Conservation (phyloP, 2,329 filamentous ascomycete genomes). For the Pseudocercospora ulei region DNA sequence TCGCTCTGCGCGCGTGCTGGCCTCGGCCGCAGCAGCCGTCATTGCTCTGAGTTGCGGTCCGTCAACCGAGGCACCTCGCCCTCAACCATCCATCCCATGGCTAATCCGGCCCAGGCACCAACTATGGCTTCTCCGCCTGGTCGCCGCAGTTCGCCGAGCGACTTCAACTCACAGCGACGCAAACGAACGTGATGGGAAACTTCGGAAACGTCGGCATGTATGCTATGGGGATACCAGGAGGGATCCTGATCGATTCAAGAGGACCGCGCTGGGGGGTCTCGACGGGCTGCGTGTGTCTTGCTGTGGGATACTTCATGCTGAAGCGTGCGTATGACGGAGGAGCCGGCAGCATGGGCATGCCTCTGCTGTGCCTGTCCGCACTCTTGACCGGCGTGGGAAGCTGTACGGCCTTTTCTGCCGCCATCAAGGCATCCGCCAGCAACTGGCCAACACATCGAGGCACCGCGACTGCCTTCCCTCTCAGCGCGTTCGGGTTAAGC, state of each 20-base stretch:
- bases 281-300: conserved; percentile 62
- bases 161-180: conserved; percentile 77
- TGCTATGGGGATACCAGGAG: conserved; percentile 75
- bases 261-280: conserved; percentile 72
- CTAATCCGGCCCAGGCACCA: conserved; percentile 52
- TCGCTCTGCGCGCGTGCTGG: conserved; percentile 61
- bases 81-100: too few relatives aligned
- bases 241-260: conserved; percentile 72
- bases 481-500: conserved; percentile 87
- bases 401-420: conserved; percentile 79
- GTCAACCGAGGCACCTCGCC: conserved; percentile 54
- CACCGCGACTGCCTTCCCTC: conserved; percentile 84
- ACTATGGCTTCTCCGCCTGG: conserved; percentile 99
- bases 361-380: conserved; percentile 65
- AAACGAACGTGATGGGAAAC: conserved; percentile 78
- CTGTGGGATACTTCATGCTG: conserved; percentile 75
- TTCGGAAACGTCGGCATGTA: conserved; percentile 91
- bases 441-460: conserved; percentile 89
- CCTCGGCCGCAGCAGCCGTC: conserved; percentile 72
- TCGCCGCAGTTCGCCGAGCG: conserved; percentile 86
- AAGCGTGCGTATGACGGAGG: conserved; percentile 67
- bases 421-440: conserved; percentile 73
- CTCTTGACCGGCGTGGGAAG: conserved; percentile 81
- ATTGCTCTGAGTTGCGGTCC: conserved; percentile 82
- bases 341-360: conserved; percentile 47